phyloP scores from a whole-genome alignment of 805 yeast species.

The Lipomyces spencermartinsiae region DNA sequence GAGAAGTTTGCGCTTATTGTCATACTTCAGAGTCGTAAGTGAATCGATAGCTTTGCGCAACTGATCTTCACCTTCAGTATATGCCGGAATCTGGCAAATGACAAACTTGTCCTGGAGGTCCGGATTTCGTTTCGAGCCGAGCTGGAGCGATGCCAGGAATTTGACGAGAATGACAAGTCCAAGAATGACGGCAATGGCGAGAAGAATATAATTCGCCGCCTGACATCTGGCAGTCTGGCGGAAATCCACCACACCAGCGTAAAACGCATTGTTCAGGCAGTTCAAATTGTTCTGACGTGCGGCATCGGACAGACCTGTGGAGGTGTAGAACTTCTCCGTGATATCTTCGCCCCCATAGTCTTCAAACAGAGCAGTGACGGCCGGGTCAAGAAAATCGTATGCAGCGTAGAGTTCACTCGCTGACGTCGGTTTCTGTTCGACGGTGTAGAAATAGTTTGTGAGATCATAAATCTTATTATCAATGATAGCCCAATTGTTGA shows the following conservation, averaged over 20 bases:
- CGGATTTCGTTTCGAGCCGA: slow-evolving; percentile 49
- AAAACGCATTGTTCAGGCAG: slow-evolving; percentile 49
- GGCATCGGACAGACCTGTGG: slow-evolving; percentile 40
- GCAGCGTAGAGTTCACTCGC: slow-evolving; percentile 39
- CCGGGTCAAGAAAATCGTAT: slow-evolving; percentile 47
- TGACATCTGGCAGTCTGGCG: slow-evolving; percentile 50
- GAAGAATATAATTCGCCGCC: slow-evolving; percentile 49
- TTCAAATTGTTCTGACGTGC: slow-evolving; percentile 42
- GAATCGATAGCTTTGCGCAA: slow-evolving; percentile 64
- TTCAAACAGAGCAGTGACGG: slow-evolving; percentile 44
- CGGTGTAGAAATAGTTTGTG: slow-evolving; percentile 48
- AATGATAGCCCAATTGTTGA: slow-evolving; percentile 45
- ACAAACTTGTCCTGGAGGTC: slow-evolving; percentile 51
- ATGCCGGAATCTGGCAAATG: slow-evolving; percentile 53
- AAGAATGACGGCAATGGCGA: slow-evolving; percentile 49
- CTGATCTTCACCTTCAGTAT: slow-evolving; percentile 64
- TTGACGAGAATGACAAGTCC: slow-evolving; percentile 50
- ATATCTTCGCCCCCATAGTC: slow-evolving; percentile 48
- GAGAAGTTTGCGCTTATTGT: slow-evolving; percentile 62
- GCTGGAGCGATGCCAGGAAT: slow-evolving; percentile 49
- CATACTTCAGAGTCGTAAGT: slow-evolving; percentile 60
- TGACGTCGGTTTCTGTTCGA: slow-evolving; percentile 40
- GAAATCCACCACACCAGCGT: slow-evolving; percentile 49
- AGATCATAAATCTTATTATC: slow-evolving; percentile 49
- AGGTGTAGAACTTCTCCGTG: slow-evolving; percentile 43